phyloP scores from a whole-genome alignment of 768 basidiomycete genomes.

The Solioccasus polychromus region DNA sequence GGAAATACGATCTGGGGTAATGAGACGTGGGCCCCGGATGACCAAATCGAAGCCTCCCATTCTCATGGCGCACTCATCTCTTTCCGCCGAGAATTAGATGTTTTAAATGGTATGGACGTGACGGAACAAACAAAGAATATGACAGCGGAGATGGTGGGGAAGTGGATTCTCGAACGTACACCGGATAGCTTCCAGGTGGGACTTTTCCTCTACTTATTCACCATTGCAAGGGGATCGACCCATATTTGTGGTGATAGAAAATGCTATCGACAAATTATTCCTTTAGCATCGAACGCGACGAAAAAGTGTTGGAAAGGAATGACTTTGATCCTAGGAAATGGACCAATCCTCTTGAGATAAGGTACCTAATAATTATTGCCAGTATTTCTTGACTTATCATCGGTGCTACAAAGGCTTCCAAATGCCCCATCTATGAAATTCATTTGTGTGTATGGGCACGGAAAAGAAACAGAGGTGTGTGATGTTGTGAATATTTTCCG shows the following conservation, averaged over 20 bases:
- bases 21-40: constrained; percentile 74
- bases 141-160: constrained; percentile 70
- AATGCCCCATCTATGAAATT: constrained; percentile 90
- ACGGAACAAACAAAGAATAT: constrained; percentile 50
- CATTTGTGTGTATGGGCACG: constrained; percentile 91
- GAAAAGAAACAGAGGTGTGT: constrained; percentile 89
- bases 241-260: constrained; percentile 42
- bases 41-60: constrained; percentile 47
- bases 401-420: constrained; percentile 56
- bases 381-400: background rate
- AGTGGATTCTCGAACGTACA: constrained; percentile 82
- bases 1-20: constrained; percentile 86
- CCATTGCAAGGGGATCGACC: too few relatives aligned
- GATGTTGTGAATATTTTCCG: background rate
- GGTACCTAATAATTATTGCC: constrained; percentile 36
- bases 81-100: constrained; percentile 49
- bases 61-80: constrained; percentile 83
- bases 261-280: constrained; percentile 88
- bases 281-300: constrained; percentile 81
- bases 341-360: constrained; percentile 86
- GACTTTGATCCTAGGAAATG: constrained; percentile 79
- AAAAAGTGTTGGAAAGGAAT: constrained; percentile 59
- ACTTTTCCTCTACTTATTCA: too few relatives aligned
- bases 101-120: constrained; percentile 3
- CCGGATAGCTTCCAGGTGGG: constrained; percentile 76